Base-by-base conservation (phyloP, 768 basidiomycete genomes). In the Tylopilus subfusipes region DNA sequence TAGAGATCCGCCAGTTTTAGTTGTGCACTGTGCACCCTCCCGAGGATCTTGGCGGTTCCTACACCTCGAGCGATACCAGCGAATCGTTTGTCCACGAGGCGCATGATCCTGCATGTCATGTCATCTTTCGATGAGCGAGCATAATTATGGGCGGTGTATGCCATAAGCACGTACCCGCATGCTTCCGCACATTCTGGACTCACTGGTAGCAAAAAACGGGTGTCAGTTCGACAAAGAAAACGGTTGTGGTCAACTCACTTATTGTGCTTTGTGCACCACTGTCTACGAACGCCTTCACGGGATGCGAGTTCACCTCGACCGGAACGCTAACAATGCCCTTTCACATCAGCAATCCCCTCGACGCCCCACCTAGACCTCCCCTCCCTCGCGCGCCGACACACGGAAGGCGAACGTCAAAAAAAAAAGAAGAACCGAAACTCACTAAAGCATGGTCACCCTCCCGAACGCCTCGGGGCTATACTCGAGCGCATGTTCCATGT, bases 241-340 rank as follows among this genome's bases (percentile, higher is more conserved):
- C 58, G 45, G 29, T 5, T 9, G 21, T 9, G 33, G 24, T 33
- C 29, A 13, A 75, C 87, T 63, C 63, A 95, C 95, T 98, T 74
- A 98, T 98, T 2, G 96, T 99, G 58, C 84, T 84, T 65, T 99
- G 97, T 12, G 97, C 97, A 39, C 96, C 97, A 59, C 93, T 97
- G 68, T 99, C 97, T 40, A 99, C 97, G 62, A 99, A 99, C 0
- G 97, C 97, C 70, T 93, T 95, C 34, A 98, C 84, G 4, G 88
- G 88, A 55, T 80, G 78, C 1, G 88, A 87, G 65, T 99, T 99
- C 2, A 99, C 93, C 65, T 98, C 97, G 0, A 94, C 85, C 24
- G 86, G 82, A 58, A 98, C 90, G 63, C 91, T 95, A 38, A 29
- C 42, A 47, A 52, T 25, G 34, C 34, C 48, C 53, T 42, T 36